Conservation (phyloP, 768 basidiomycete genomes). For the Lactifluus subvellereus region DNA sequence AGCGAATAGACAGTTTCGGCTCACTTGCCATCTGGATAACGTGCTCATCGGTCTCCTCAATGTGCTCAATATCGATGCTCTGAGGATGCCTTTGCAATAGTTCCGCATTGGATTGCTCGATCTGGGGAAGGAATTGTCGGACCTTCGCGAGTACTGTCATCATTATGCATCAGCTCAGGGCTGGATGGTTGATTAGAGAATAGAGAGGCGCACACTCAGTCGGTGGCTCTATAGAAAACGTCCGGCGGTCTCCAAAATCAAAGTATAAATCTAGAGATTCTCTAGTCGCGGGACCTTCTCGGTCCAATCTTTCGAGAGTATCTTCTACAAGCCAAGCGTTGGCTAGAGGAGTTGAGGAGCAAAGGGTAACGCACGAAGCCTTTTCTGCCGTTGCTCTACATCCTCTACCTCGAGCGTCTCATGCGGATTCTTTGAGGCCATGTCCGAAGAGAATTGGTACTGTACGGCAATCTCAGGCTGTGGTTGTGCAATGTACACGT, state of each 20-base stretch:
- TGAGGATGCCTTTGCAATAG: constrained; percentile 45
- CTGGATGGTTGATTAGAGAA: neutral
- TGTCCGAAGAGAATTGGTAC: neutral
- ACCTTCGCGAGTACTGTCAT: constrained; percentile 58
- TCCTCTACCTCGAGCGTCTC: constrained; percentile 18
- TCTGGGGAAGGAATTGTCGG: constrained; percentile 59
- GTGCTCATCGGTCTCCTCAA: constrained; percentile 41
- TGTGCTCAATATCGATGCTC: constrained; percentile 66
- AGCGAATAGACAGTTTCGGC: neutral
- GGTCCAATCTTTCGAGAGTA: constrained; percentile 21
- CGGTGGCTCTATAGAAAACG: constrained; percentile 24
- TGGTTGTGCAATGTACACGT: neutral
- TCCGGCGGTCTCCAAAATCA: constrained; percentile 26
- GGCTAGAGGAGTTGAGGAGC: neutral
- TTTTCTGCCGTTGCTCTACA: constrained; percentile 15
- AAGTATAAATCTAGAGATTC: constrained; percentile 13
- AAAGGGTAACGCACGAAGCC: constrained; percentile 25
- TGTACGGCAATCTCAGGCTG: too few species aligned
- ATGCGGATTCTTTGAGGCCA: neutral
- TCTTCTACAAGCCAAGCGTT: constrained; percentile 12
- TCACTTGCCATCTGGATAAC: constrained; percentile 60
- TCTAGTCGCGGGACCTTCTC: constrained; percentile 6
- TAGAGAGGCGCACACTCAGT: constrained; percentile 20
- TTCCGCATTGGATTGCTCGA: constrained; percentile 57
- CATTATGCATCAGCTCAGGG: neutral